Evolutionary conservation across 2,329 filamentous ascomycete genomes (phyloP).

Genomic region (Botrytis paeoniae): DNA sequence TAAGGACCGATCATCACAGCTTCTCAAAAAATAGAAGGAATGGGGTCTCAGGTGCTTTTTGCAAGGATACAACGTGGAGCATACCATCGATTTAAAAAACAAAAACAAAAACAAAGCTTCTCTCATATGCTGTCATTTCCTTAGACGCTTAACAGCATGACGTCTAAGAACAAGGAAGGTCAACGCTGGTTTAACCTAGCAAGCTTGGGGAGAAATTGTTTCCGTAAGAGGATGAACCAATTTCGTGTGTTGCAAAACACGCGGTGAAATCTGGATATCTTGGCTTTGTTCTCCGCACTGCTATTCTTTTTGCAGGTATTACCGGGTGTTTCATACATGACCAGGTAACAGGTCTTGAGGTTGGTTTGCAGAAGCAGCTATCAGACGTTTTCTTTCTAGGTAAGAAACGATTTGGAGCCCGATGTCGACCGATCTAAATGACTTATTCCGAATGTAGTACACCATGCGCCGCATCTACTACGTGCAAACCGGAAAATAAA

Average conservation of each 20-base stretch:
- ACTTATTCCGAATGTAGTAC: not conserved
- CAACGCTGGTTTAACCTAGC: not conserved
- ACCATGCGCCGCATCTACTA: not conserved
- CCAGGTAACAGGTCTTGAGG: not conserved
- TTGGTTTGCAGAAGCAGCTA: not conserved
- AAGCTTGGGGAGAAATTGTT: not conserved
- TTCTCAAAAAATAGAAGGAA: not conserved
- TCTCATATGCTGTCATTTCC: not conserved
- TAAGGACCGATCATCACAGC: not conserved
- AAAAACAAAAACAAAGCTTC: not conserved
- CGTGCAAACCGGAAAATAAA: not conserved
- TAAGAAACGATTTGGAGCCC: not conserved
- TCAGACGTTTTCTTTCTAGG: not conserved
- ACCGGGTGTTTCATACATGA: not conserved
- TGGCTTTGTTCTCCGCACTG: not conserved
- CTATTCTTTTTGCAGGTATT: not conserved
- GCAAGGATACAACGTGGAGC: not conserved
- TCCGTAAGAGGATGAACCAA: not conserved
- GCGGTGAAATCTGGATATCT: not conserved
- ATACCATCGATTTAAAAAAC: not conserved
- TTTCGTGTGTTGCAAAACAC: not conserved
- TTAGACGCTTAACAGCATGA: not conserved
- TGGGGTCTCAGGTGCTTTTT: not conserved
- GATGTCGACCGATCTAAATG: not conserved
- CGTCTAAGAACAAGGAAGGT: not conserved